Evolutionary conservation across 1,139 yeast genomes (phyloP).

Genomic region (Saccharomyces hybrid): DNA sequence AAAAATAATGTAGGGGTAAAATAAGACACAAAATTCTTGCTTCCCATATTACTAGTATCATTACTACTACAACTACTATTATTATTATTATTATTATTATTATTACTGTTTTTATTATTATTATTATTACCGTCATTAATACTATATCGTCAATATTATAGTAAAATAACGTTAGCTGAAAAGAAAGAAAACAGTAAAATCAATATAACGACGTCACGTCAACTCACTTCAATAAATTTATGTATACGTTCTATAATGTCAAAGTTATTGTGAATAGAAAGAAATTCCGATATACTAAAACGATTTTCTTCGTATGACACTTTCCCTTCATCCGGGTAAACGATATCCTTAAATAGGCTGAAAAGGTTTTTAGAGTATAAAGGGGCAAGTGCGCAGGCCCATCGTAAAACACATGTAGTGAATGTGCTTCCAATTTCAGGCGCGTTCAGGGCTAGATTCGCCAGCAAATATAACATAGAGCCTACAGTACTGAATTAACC

Average conservation of each 20-base stretch:
- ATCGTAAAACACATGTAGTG: conserved; percentile 1
- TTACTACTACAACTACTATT: neutral
- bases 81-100: neutral
- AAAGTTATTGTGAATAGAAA: neutral
- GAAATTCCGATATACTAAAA: neutral
- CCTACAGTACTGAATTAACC: neutral
- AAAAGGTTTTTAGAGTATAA: conserved; percentile 4
- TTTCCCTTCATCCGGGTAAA: neutral
- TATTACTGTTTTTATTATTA: neutral
- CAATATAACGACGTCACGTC: neutral
- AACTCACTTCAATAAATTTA: neutral
- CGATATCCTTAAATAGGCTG: neutral
- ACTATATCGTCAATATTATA: neutral
- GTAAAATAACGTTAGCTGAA: neutral
- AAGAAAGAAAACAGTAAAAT: neutral
- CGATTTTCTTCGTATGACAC: neutral
- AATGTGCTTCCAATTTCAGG: neutral
- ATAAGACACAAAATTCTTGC: neutral
- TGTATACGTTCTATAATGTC: neutral
- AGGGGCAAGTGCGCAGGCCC: conserved; percentile 4
- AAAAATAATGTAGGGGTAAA: neutral
- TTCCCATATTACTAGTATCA: too few species aligned
- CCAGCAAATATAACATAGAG: neutral
- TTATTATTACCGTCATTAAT: neutral
- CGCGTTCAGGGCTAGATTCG: neutral